Base-by-base conservation (phyloP, 2,329 filamentous ascomycete species). In the Zymoseptoria brevis region DNA sequence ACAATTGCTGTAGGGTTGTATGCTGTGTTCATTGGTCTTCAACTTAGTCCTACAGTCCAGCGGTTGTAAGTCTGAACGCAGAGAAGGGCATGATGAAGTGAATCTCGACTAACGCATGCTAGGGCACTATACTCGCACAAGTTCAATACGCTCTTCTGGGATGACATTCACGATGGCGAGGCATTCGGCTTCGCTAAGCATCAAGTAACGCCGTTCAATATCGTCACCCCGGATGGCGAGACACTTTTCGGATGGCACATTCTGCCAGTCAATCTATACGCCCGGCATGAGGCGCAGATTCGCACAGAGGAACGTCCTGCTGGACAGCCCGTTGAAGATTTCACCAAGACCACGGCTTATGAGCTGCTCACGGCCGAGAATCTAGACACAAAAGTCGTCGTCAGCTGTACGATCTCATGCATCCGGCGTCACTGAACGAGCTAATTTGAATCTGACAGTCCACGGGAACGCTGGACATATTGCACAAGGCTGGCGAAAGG, bases 181-280 rank as follows among this genome's bases (percentile, higher is more conserved):
- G 81, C 83, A 65, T 96, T 90, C 80, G 92, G 92, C 0, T 96
- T 96, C 73, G 85, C 89, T 57, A 88, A 85, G 70, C 90, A 91
- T 66, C 93, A 97, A 75, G 88, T 96, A 2, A 91, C 90, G 5
- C 89, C 93, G 0, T 96, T 97, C 72, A 85, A 83, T 53, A 75
- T 97, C 45, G 76, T 75, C 3, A 94, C 90, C 0, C 78, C 84
- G 1, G 92, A 96, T 72, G 84, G 85, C 48, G 87, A 92, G 73
- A 84, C 79, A 1, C 76, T 97, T 19, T 95, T 94, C 70, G 89
- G 88, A 24, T 97, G 93, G 93, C 93, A 96, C 70, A 81, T 97
- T 57, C 77, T 96, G 54, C 93, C 93, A 0, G 75, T 95, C 6
- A 84, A 87, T 55, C 77, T 90, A 0, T 96, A 95, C 72, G 78